Evolutionary conservation across 805 yeast genomes (phyloP).

Genomic region (Lipomyces orientalis): DNA sequence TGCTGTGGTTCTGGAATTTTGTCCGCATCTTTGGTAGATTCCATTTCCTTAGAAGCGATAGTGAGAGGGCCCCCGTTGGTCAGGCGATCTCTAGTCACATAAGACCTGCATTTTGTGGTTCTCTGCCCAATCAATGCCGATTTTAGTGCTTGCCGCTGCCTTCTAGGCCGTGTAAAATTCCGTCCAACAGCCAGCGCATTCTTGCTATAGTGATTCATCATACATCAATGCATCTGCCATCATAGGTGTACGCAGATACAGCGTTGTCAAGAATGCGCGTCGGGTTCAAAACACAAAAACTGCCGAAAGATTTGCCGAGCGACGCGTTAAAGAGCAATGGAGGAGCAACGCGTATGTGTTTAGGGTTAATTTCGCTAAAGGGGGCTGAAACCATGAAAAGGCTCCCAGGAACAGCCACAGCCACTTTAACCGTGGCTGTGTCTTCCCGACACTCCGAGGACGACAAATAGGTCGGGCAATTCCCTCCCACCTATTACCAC

Average conservation of each 20-base stretch:
- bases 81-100: not conserved
- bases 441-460: not conserved
- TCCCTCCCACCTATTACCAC: not conserved
- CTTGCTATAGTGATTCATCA: not conserved
- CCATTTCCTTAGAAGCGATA: not conserved
- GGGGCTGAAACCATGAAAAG: too few relatives aligned
- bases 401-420: conserved; percentile 3
- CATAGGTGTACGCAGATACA: too few relatives aligned
- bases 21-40: not conserved
- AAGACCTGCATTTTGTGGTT: not conserved
- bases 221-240: not conserved
- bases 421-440: not conserved
- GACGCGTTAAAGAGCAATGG: too few relatives aligned
- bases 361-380: not conserved
- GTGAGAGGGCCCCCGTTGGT: not conserved
- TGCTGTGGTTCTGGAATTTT: not conserved
- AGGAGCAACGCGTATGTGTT: not conserved
- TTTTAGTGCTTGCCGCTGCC: not conserved
- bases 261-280: too few relatives aligned
- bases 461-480: not conserved
- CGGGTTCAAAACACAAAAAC: not conserved
- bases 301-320: too few relatives aligned
- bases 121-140: not conserved
- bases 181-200: not conserved
- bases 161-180: not conserved